phyloP scores from a whole-genome alignment of 2,329 filamentous ascomycete genomes.

The Aspergillus ochraceus region DNA sequence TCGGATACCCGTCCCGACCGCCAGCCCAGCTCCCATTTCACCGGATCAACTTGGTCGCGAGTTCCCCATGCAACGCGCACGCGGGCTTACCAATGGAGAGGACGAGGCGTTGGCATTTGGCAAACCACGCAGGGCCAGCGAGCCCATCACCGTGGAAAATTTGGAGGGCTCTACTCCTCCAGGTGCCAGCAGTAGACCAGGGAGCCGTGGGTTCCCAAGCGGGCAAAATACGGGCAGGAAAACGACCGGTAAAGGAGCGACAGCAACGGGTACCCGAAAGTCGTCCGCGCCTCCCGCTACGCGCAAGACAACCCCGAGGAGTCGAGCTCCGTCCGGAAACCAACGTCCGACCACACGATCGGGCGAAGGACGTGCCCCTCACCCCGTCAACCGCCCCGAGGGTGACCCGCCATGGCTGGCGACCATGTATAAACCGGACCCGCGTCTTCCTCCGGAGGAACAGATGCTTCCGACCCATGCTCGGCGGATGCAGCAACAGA shows the following conservation, averaged over 20 bases:
- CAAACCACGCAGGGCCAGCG: conserved; percentile 69
- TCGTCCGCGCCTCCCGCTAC: conserved; percentile 38
- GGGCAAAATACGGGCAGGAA: conserved; percentile 34
- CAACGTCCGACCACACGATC: conserved; percentile 64
- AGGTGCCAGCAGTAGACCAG: conserved; percentile 28
- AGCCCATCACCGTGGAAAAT: conserved; percentile 35
- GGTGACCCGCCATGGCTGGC: conserved; percentile 96
- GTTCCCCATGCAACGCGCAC: conserved; percentile 62
- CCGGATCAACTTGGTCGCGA: conserved; percentile 72
- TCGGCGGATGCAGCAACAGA: conserved; percentile 84
- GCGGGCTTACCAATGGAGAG: conserved; percentile 59
- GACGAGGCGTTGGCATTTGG: conserved; percentile 60
- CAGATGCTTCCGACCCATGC: conserved; percentile 95
- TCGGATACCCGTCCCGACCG: conserved; percentile 81
- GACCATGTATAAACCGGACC: conserved; percentile 93
- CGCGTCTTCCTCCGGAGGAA: conserved; percentile 88
- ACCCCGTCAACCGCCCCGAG: conserved; percentile 71
- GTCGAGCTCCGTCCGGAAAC: conserved; percentile 36
- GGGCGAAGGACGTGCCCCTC: conserved; percentile 54
- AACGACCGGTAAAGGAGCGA: conserved; percentile 23
- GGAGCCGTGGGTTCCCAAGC: conserved; percentile 30
- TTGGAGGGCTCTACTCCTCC: conserved; percentile 26
- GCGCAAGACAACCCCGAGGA: conserved; percentile 42
- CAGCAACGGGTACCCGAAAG: conserved; percentile 36
- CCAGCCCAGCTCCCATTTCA: conserved; percentile 75